phyloP scores from a whole-genome alignment of 805 yeast genomes.

The Metschnikowia baotianmanensis region DNA sequence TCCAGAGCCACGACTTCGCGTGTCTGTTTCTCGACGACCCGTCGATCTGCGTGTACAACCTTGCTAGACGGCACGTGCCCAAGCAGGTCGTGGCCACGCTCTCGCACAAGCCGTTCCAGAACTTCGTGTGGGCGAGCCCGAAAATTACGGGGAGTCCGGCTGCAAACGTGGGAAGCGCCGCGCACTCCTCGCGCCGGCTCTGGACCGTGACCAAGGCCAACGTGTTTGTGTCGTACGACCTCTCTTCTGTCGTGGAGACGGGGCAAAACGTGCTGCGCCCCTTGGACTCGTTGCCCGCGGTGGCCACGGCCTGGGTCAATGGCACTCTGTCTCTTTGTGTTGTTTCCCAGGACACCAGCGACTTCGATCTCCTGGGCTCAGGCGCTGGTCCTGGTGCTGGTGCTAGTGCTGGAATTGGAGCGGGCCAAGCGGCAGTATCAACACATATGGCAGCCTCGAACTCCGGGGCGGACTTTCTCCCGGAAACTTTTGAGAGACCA shows the following conservation, averaged over 20 bases:
- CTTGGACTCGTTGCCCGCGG: constrained; percentile 50
- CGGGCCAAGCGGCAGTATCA: no score
- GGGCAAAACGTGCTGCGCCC: constrained; percentile 30
- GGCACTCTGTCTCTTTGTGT: constrained; percentile 49
- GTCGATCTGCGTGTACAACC: constrained; percentile 64
- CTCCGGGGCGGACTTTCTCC: constrained; percentile 1
- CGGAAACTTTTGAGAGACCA: neutral
- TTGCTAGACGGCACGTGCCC: constrained; percentile 73
- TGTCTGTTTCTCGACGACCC: constrained; percentile 72
- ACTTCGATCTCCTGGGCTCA: constrained; percentile 30
- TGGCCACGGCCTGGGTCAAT: constrained; percentile 58
- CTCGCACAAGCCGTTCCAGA: constrained; percentile 40
- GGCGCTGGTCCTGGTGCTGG: no score
- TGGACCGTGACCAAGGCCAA: constrained; percentile 44
- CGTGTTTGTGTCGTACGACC: constrained; percentile 34
- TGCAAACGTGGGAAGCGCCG: no score
- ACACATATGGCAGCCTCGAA: neutral
- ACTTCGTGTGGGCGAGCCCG: constrained; percentile 44
- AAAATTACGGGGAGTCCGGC: no score
- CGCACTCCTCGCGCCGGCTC: constrained; percentile 22
- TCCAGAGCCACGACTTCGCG: constrained; percentile 66
- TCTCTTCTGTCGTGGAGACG: constrained; percentile 22
- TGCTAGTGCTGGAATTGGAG: neutral
- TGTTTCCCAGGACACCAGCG: constrained; percentile 48
- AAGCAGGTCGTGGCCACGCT: constrained; percentile 58